Percentiles rank a stretch among this genome's conserved stretches.
Evolutionary conservation across 2,329 filamentous ascomycete genomes (phyloP).

Genomic region (Trichoderma endophyticum): DNA sequence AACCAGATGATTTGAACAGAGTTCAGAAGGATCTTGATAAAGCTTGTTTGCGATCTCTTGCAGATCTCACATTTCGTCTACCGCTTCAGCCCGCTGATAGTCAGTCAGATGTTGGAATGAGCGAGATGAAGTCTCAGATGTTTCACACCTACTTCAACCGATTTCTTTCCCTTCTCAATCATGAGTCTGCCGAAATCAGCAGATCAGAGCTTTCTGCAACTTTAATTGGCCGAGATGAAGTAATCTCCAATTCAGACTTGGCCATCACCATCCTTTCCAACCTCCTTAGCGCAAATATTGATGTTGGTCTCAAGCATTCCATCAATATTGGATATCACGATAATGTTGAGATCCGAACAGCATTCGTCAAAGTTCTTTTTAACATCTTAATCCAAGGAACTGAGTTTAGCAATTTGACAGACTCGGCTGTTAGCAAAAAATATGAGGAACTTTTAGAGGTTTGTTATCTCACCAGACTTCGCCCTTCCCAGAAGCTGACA

Average conservation of each 20-base stretch:
- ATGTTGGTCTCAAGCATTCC: conserved; percentile 68
- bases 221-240: conserved; percentile 49
- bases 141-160: conserved; percentile 70
- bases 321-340: conserved; percentile 69
- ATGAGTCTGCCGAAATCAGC: conserved; percentile 47
- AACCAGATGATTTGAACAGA: conserved; percentile 55
- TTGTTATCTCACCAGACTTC: neutral
- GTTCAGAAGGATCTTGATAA: conserved; percentile 64
- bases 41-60: conserved; percentile 62
- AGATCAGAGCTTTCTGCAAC: conserved; percentile 30
- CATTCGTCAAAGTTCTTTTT: conserved; percentile 67
- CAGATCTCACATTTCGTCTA: conserved; percentile 63
- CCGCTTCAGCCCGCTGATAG: conserved; percentile 64
- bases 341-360: conserved; percentile 65
- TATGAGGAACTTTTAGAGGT: conserved; percentile 63
- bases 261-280: conserved; percentile 68
- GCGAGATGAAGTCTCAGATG: conserved; percentile 67
- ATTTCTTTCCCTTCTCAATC: conserved; percentile 63
- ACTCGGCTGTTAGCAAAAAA: conserved; percentile 64
- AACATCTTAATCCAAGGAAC: conserved; percentile 70
- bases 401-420: conserved; percentile 66
- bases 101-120: conserved; percentile 63
- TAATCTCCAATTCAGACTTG: conserved; percentile 56
- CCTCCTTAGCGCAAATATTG: conserved; percentile 66
- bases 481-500: neutral